phyloP scores from a whole-genome alignment of 2,329 filamentous ascomycete species.

The Samsoniella hepiali region DNA sequence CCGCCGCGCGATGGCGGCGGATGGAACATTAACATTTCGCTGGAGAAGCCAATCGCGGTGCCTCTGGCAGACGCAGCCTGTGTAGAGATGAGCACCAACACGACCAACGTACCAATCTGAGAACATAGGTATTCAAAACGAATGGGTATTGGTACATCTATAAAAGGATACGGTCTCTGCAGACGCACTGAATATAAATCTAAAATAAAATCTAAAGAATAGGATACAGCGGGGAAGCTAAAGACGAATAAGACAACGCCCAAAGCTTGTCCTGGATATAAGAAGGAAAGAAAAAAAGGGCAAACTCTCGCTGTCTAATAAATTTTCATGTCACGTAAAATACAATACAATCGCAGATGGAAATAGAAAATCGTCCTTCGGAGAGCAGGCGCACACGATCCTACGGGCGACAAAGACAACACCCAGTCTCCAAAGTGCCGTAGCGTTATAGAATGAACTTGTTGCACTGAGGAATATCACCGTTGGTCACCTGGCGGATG shows the following conservation, averaged over 20 bases:
- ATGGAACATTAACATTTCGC: constrained; percentile 55
- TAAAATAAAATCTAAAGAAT: neutral
- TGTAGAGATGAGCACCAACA: constrained; percentile 50
- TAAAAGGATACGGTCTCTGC: neutral
- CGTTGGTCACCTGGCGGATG: constrained; percentile 66
- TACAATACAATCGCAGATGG: constrained; percentile 1
- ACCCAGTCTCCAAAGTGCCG: too few relatives aligned
- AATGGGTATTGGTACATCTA: constrained; percentile 2
- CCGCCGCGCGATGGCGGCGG: constrained; percentile 26
- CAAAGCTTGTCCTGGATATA: neutral
- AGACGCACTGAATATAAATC: neutral
- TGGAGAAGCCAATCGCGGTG: constrained; percentile 73
- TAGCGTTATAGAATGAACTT: constrained; percentile 29
- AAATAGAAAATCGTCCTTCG: neutral
- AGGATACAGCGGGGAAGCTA: neutral
- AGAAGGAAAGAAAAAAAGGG: neutral
- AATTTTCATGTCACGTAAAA: constrained; percentile 19
- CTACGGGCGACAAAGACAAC: neutral
- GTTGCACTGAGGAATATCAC: constrained; percentile 65
- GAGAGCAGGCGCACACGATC: constrained; percentile 3
- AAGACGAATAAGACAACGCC: neutral
- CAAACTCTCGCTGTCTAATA: constrained; percentile 16
- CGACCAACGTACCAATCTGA: constrained; percentile 14
- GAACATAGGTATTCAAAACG: neutral
- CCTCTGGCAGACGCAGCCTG: constrained; percentile 68